Evolutionary conservation across 2,329 filamentous ascomycete genomes (phyloP).

Genomic region (Apiospora rasikravindrae): DNA sequence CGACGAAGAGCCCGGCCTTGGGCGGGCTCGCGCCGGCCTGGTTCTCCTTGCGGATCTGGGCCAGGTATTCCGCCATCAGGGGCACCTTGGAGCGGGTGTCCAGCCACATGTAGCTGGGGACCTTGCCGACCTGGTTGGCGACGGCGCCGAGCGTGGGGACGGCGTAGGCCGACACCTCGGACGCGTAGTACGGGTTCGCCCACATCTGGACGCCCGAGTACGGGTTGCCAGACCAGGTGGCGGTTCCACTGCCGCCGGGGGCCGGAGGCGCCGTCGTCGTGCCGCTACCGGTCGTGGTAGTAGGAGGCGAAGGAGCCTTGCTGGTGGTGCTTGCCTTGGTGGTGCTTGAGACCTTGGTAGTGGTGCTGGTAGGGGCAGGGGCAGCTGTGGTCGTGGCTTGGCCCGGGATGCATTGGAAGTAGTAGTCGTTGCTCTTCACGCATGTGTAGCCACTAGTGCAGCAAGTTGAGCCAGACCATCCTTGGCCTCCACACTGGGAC

Average conservation of each 20-base stretch:
- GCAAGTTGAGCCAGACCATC: constrained; percentile 50
- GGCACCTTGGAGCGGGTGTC: constrained; percentile 56
- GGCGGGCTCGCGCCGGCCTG: constrained; percentile 43
- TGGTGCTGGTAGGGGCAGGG: not conserved
- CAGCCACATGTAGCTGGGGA: constrained; percentile 60
- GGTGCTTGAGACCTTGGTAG: constrained; percentile 30
- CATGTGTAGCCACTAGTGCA: constrained; percentile 48
- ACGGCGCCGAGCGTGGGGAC: constrained; percentile 66
- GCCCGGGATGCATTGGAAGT: constrained; percentile 42
- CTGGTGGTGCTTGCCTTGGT: constrained; percentile 35
- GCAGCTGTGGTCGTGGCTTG: constrained; percentile 28
- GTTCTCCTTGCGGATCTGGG: constrained; percentile 48
- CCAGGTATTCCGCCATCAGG: constrained; percentile 51
- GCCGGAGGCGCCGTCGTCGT: constrained; percentile 32
- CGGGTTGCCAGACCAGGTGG: constrained; percentile 58
- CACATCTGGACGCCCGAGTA: constrained; percentile 56
- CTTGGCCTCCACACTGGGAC: constrained; percentile 52
- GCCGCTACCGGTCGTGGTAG: constrained; percentile 26
- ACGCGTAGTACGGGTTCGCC: constrained; percentile 61
- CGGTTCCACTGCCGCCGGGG: constrained; percentile 41
- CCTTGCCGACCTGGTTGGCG: constrained; percentile 56
- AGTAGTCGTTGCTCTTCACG: constrained; percentile 40
- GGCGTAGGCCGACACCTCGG: constrained; percentile 59
- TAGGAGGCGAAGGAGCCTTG: constrained; percentile 18
- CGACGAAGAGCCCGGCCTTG: constrained; percentile 56